Evolutionary conservation across 1,284 basidiomycete species (phyloP).

Genomic region (Caloboletus inedulis): DNA sequence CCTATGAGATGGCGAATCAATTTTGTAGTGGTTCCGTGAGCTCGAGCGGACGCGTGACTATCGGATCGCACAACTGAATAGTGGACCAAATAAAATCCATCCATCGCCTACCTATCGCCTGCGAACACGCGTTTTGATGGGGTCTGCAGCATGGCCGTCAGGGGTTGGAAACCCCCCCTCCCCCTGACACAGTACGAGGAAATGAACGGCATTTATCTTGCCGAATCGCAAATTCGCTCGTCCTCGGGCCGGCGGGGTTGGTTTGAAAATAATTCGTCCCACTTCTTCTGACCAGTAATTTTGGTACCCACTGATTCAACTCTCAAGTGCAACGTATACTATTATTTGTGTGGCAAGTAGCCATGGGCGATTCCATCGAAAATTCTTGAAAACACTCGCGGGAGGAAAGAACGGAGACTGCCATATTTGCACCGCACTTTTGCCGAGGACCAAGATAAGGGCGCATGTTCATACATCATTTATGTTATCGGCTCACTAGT

Average conservation of each 20-base stretch:
- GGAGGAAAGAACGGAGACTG: constrained; percentile 13
- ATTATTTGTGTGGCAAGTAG: neutral
- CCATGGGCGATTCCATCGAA: neutral
- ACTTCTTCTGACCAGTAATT: neutral
- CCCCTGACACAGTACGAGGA: constrained; percentile 20
- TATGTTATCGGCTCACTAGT: constrained; percentile 5
- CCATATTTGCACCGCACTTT: neutral
- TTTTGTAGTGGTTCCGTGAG: neutral
- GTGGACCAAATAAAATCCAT: no score
- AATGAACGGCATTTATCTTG: constrained; percentile 31
- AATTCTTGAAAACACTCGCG: constrained; percentile 23
- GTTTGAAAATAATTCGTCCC: no score
- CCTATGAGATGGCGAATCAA: constrained; percentile 5
- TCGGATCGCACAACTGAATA: neutral
- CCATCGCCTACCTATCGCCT: constrained; percentile 7
- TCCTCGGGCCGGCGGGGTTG: constrained; percentile 13
- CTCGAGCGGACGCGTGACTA: neutral
- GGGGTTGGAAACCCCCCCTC: constrained; percentile 14
- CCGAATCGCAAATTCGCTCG: constrained; percentile 15
- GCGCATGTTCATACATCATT: constrained; percentile 5
- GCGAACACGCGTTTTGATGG: constrained; percentile 23
- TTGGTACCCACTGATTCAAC: neutral
- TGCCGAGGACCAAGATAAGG: constrained; percentile 30
- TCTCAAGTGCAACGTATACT: neutral
- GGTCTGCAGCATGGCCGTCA: constrained; percentile 22